phyloP scores from a whole-genome alignment of 139 green algal species.

The Auxenochlorella pyrenoidosa region DNA sequence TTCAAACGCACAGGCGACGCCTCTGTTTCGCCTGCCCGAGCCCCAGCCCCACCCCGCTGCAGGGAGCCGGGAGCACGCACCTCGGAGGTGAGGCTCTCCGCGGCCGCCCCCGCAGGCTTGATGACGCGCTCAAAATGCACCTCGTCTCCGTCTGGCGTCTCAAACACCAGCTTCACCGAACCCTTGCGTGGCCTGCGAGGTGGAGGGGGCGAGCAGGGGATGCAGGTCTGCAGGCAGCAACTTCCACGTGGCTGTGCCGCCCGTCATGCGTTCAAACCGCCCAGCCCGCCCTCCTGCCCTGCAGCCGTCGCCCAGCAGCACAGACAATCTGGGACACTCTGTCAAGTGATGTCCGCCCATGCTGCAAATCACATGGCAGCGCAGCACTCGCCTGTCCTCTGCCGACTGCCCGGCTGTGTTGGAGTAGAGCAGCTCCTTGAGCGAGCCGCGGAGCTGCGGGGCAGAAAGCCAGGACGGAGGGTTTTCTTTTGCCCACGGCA shows the following conservation, averaged over 20 bases:
- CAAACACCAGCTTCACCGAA: conserved; percentile 82
- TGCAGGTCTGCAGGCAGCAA: too few species aligned
- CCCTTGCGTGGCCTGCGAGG: conserved; percentile 55
- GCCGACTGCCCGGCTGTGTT: conserved; percentile 59
- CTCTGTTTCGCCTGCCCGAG: too few species aligned
- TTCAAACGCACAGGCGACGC: too few species aligned
- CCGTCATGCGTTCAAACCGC: too few species aligned
- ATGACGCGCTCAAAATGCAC: conserved; percentile 86
- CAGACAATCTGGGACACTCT: too few species aligned
- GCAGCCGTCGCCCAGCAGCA: too few species aligned
- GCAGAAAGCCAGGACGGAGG: too few species aligned
- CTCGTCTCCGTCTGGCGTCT: conserved; percentile 66
- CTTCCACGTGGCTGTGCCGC: too few species aligned
- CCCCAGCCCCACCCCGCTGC: background rate
- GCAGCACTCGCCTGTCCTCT: conserved; percentile 34
- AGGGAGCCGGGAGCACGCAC: background rate
- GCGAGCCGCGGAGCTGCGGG: conserved; percentile 68
- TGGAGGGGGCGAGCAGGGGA: background rate
- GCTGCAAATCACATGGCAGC: too few species aligned
- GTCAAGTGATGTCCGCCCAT: too few species aligned
- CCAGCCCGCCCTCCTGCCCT: too few species aligned
- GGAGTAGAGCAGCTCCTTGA: conserved; percentile 95
- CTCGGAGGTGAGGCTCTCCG: conserved; percentile 16
- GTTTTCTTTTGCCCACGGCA: too few species aligned
- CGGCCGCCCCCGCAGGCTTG: conserved; percentile 51